A percentile compares a stretch with the other conserved stretches of the same genome.
Evolutionary conservation across 2,329 filamentous ascomycete species (phyloP).

Genomic region (Domatiomyces catenatus): DNA sequence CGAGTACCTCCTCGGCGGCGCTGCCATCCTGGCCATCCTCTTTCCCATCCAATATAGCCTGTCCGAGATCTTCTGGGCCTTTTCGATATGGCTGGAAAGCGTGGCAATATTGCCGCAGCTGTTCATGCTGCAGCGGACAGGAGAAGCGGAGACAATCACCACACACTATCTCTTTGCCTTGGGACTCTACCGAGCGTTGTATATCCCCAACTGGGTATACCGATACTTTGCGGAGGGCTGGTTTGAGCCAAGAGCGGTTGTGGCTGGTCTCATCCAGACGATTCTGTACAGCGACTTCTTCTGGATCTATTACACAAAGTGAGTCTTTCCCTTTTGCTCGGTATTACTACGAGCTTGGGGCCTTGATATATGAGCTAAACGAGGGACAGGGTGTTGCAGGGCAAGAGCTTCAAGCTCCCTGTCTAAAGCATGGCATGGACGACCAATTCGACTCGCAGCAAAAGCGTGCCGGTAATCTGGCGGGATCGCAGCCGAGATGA

Average conservation of each 20-base stretch:
- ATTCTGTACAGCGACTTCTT: constrained; percentile 98
- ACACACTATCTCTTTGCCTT: constrained; percentile 94
- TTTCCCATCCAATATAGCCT: constrained; percentile 74
- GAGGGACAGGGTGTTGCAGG: constrained; percentile 51
- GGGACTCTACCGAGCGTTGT: constrained; percentile 77
- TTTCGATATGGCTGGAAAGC: constrained; percentile 94
- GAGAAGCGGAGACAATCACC: constrained; percentile 98
- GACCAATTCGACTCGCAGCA: not conserved
- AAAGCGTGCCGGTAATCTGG: not conserved
- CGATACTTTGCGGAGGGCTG: constrained; percentile 67
- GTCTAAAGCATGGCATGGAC: constrained; percentile 38
- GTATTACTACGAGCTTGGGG: not conserved
- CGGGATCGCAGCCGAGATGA: not conserved
- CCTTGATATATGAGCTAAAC: not conserved
- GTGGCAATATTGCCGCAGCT: constrained; percentile 94
- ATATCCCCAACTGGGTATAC: constrained; percentile 98
- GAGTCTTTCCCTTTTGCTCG: constrained; percentile 20
- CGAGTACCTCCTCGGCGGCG: constrained; percentile 69
- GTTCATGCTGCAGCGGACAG: constrained; percentile 94
- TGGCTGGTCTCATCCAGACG: constrained; percentile 85
- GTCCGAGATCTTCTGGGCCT: constrained; percentile 81
- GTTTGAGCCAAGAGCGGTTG: constrained; percentile 72
- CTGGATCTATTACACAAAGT: constrained; percentile 98
- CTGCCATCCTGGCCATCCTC: constrained; percentile 61
- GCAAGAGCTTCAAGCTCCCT: constrained; percentile 73